phyloP scores from a whole-genome alignment of 495 filamentous ascomycete genomes.

The Clavariopsis aquatica region DNA sequence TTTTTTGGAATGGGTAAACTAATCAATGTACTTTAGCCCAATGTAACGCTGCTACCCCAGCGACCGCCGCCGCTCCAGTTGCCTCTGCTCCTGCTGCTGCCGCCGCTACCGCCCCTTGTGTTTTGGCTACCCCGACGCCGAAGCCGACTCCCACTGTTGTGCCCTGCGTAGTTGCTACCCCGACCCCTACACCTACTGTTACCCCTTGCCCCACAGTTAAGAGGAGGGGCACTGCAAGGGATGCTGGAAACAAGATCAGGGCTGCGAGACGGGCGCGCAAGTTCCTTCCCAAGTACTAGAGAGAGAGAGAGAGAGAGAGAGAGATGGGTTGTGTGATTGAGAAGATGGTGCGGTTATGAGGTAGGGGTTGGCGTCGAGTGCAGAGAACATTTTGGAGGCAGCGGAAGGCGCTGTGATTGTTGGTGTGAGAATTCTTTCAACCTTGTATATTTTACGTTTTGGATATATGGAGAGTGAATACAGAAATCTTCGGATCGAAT shows the following conservation, averaged over 20 bases:
- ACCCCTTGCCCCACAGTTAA: not conserved
- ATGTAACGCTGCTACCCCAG: slow-evolving; percentile 14
- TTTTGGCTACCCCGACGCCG: not conserved
- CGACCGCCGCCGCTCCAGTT: slow-evolving; percentile 2
- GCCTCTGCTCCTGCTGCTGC: not conserved
- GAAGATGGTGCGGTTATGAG: not conserved
- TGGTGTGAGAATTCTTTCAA: not conserved
- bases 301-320: not conserved
- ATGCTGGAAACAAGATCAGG: not conserved
- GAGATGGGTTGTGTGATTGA: not conserved
- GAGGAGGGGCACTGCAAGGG: not conserved
- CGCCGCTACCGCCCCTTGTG: not conserved
- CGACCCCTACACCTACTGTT: not conserved
- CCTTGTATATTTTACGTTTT: slow-evolving; percentile 2
- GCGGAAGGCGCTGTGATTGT: not conserved
- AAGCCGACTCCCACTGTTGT: too few relatives aligned
- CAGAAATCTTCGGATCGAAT: not conserved
- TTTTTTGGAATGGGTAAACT: not conserved
- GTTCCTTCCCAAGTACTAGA: not conserved
- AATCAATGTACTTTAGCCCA: slow-evolving; percentile 8
- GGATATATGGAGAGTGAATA: not conserved
- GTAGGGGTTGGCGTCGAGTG: not conserved
- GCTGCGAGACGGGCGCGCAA: not conserved
- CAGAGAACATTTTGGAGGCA: not conserved
- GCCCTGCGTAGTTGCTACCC: not conserved